phyloP scores from a whole-genome alignment of 306 rosid species.

The Cercis canadensis region DNA sequence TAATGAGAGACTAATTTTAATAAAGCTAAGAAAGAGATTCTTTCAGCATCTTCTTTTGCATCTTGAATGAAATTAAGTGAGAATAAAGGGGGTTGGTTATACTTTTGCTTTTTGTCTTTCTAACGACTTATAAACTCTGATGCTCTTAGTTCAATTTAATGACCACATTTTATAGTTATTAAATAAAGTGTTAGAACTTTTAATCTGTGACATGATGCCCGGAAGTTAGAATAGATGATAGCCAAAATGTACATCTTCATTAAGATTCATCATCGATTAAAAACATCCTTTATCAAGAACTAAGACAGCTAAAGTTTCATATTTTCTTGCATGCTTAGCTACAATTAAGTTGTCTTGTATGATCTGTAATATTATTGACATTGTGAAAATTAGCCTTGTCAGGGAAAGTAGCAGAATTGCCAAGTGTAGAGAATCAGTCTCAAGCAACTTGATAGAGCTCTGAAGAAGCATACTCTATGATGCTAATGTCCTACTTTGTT shows the following conservation, averaged over 20 bases:
- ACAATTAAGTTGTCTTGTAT: slow-evolving; percentile 1
- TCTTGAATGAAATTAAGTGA: no score
- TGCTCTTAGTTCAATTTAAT: no score
- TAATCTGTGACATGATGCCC: no score
- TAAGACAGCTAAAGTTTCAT: neutral
- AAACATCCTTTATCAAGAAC: no score
- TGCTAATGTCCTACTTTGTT: slow-evolving; percentile 41
- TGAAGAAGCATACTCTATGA: slow-evolving; percentile 51
- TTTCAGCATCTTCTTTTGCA: slow-evolving; percentile 37
- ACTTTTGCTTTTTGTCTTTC: no score
- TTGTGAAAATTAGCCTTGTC: slow-evolving; percentile 35
- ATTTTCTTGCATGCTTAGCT: slow-evolving; percentile 25
- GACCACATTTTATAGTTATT: no score
- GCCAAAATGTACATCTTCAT: no score
- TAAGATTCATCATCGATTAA: no score
- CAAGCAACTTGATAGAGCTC: slow-evolving; percentile 33
- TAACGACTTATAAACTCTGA: no score
- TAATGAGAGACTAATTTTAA: slow-evolving; percentile 18
- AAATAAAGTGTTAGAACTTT: no score
- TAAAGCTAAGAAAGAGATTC: slow-evolving; percentile 37
- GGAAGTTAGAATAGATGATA: no score
- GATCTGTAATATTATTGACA: slow-evolving; percentile 5
- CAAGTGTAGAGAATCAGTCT: slow-evolving; percentile 33
- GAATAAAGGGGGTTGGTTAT: no score
- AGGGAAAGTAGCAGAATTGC: slow-evolving; percentile 56